Percentiles rank a stretch among this genome's conserved stretches.
Conservation (phyloP, 176 grass and related monocot genomes). For the Paspalum vaginatum region DNA sequence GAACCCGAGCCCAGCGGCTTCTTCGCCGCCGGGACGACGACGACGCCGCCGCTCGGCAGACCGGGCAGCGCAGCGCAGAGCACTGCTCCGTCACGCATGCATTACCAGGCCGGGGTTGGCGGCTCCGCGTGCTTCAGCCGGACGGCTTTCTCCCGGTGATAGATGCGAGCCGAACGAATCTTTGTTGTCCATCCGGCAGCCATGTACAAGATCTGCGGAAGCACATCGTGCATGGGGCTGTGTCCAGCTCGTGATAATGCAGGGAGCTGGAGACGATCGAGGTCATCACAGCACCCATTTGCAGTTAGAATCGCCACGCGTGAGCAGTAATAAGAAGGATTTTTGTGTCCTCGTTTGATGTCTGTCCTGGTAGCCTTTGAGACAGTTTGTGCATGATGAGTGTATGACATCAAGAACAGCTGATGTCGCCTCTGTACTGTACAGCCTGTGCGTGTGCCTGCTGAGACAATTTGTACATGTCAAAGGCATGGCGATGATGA, state of each 20-base stretch:
- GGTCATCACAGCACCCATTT: neutral
- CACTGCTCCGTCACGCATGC: neutral
- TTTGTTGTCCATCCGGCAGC: neutral
- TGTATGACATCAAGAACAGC: neutral
- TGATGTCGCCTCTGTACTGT: neutral
- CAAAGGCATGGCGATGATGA: neutral
- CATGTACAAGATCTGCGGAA: neutral
- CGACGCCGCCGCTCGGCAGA: neutral
- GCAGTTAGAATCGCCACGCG: neutral
- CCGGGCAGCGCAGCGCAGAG: neutral
- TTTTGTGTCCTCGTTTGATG: neutral
- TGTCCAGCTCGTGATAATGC: too few species aligned
- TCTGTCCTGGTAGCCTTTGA: neutral
- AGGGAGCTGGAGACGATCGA: too few species aligned
- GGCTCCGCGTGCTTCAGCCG: conserved; percentile 38
- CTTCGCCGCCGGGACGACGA: neutral
- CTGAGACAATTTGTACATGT: neutral
- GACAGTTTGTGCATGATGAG: neutral
- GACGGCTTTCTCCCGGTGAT: conserved; percentile 35
- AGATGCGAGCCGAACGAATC: neutral
- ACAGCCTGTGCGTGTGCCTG: neutral
- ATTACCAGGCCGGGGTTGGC: conserved; percentile 17
- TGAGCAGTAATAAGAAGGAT: neutral
- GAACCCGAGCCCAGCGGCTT: conserved; percentile 5
- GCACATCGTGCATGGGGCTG: too few species aligned